Conservation (phyloP, 2,329 filamentous ascomycete species). For the Curvularia spicifera region DNA sequence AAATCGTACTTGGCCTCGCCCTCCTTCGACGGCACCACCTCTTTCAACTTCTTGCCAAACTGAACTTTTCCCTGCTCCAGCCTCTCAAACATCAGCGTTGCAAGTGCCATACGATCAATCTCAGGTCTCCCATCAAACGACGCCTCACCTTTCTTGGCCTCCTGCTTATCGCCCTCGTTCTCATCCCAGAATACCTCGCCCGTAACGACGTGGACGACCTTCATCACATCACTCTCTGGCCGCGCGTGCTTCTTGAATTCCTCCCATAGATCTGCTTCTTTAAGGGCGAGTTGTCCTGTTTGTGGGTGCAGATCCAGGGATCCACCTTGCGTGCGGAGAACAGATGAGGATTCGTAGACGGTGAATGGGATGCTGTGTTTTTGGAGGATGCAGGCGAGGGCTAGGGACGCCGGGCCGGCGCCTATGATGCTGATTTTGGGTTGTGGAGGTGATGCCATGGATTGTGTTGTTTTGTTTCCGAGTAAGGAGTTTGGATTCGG, state of each 20-base stretch:
- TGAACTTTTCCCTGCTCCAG: conserved; percentile 51
- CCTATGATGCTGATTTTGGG: conserved; percentile 48
- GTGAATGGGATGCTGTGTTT: conserved; percentile 55
- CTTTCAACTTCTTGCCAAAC: conserved; percentile 44
- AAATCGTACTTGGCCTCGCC: conserved; percentile 28
- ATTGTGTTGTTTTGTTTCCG: background rate
- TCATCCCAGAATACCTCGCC: conserved; percentile 42
- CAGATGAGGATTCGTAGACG: conserved; percentile 53
- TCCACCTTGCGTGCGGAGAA: conserved; percentile 46
- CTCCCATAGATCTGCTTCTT: conserved; percentile 58
- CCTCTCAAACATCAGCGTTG: conserved; percentile 52
- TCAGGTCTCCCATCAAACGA: conserved; percentile 48
- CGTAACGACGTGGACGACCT: conserved; percentile 52
- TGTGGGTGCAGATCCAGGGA: conserved; percentile 61
- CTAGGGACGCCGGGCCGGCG: conserved; percentile 54
- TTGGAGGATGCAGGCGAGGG: conserved; percentile 61
- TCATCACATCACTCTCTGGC: conserved; percentile 60
- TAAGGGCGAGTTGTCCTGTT: conserved; percentile 60
- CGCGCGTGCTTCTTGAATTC: conserved; percentile 60
- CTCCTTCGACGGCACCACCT: conserved; percentile 35
- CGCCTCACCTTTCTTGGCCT: conserved; percentile 44
- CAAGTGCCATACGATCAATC: conserved; percentile 56
- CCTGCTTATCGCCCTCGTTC: conserved; percentile 43
- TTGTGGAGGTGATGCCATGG: background rate
- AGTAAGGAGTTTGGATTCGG: background rate